Base-by-base conservation (phyloP, 495 filamentous ascomycete species). In the Tuber magnatum region DNA sequence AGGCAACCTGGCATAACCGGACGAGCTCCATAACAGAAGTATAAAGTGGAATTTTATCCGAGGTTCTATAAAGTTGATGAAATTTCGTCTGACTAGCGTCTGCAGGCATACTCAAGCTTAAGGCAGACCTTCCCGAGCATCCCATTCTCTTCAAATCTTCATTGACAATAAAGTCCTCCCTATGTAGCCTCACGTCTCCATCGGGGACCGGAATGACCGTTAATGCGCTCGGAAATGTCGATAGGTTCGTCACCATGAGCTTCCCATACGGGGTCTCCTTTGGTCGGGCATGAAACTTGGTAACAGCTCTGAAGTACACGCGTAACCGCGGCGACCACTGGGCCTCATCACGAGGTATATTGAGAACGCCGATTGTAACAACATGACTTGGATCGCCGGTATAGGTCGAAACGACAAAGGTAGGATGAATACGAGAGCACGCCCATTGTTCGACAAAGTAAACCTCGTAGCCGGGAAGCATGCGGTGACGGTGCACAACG, bases 371-470 rank as follows among this genome's bases (percentile, higher is more conserved):
- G 24, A 92, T 93, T 8, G 90, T 82, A 28, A 97, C 88, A 6
- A 85, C 88, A 82, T 97, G 92, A 28, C 91, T 90, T 18, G 88
- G 86, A 79, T 97, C 92, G 28, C 95, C 96, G 0, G 96, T 97
- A 83, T 95, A 98, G 8, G 94, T 97, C 35, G 91, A 91, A 76
- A 99, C 97, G 41, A 97, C 89, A 77, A 95, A 92, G 40, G 94
- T 97, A 10, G 94, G 95, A 79, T 97, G 92, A 43, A 89, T 86
- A 73, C 95, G 89, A 12, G 94, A 97, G 83, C 93, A 97, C 18
- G 93, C 93, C 96, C 95, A 99, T 88, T 99, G 95, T 83, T 98
- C 95, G 74, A 99, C 94, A 48, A 98, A 84, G 84, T 98, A 98
- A 71, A 94, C 85, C 82, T 97, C 94, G 82, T 97, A 98, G 75